These are phyloP conservation scores for Bjerkandera adusta DNA, from an alignment of 1,284 basidiomycete species.

Conservation along the genomic window DNA sequence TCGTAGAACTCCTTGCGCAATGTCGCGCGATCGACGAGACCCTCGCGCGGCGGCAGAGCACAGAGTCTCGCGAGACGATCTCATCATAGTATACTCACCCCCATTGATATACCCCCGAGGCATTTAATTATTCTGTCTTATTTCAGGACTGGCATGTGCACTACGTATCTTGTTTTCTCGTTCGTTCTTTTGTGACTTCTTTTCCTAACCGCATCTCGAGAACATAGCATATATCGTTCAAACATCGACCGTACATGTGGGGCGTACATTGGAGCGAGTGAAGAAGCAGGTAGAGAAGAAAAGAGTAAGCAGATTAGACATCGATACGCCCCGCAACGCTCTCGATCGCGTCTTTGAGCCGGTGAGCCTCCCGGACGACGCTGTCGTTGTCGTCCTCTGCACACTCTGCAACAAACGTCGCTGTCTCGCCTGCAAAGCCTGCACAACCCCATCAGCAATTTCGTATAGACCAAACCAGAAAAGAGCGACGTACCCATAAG, in stretches of 20 bases:
- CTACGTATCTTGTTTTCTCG: no score
- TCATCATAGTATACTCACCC: slow-evolving; percentile 21
- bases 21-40: slow-evolving; percentile 65
- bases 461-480: no score
- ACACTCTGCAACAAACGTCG: slow-evolving; percentile 81
- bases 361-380: slow-evolving; percentile 66
- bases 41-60: slow-evolving; percentile 39
- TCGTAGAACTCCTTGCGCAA: slow-evolving; percentile 62
- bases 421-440: slow-evolving; percentile 75
- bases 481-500: slow-evolving; percentile 53
- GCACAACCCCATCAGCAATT: slow-evolving; percentile 8
- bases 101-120: slow-evolving; percentile 11
- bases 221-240: neutral
- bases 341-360: slow-evolving; percentile 67
- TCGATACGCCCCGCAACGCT: slow-evolving; percentile 64
- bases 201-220: neutral
- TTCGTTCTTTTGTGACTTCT: neutral
- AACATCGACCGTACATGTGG: no score
- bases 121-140: slow-evolving; percentile 11
- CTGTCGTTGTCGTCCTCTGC: slow-evolving; percentile 81
- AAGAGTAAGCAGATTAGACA: slow-evolving; percentile 4
- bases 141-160: no score
- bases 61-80: slow-evolving; percentile 32
- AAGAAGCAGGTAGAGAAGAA: neutral
- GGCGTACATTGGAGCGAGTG: no score